Evolutionary conservation across 495 filamentous ascomycete genomes (phyloP), one percentile per base, ranked within the genome.

Genomic region (Penicillium ochrochloron): DNA sequence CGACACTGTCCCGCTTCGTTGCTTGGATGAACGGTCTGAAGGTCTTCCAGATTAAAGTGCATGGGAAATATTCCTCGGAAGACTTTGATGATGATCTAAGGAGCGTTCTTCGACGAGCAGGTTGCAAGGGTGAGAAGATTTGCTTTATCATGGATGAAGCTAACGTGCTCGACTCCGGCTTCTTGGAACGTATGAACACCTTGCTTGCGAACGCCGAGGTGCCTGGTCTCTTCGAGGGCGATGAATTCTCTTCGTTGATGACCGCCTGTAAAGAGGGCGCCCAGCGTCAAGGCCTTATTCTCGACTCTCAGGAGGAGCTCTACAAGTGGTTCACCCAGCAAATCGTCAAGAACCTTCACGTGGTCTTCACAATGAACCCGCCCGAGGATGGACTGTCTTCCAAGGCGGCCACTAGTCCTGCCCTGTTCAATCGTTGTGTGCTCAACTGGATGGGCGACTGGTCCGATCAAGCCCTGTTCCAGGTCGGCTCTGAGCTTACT

Each of bases 241-340:
- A 99, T 70, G 95, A 98, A 55, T 92, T 94, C 65, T 92, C 95
- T 5, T 90, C 95, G 31, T 80, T 99, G 66, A 98, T 99, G 95
- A 98, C 96, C 17, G 91, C 93, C 60, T 98, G 96, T 81, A 97
- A 96, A 73, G 95, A 99, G 78, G 96, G 95, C 51, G 95, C 95
- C 14, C 96, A 98, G 74, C 89, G 95, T 11, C 96, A 99, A 82
- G 95, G 95, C 14, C 80, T 97, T 46, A 85, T 98, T 50, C 86
- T 98, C 0, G 95, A 99, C 78, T 97, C 94, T 0, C 93, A 97
- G 72, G 95, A 99, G 80, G 95, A 99, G 79, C 83, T 98, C 2
- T 98, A 99, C 83, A 97, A 97, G 78, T 99, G 95, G 95, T 99
- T 99, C 80, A 99, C 96, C 0, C 91, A 96, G 63, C 95, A 99